A percentile compares a stretch with the other conserved stretches of the same genome.
Evolutionary conservation across 176 grass and related monocot species (phyloP).

Genomic region (Oryza meridionalis): DNA sequence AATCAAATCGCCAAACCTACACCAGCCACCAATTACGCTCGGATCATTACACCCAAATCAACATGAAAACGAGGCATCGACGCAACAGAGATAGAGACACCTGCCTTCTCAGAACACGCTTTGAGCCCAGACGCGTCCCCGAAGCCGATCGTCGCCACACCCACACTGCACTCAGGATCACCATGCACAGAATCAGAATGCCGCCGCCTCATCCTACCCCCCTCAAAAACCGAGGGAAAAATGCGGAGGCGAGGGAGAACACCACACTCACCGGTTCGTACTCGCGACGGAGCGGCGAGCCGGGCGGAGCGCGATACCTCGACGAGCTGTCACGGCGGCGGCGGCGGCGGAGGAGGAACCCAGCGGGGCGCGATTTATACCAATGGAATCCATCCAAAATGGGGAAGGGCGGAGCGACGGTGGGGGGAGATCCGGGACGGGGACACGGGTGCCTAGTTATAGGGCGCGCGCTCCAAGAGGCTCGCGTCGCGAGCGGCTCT

Average conservation of each 20-base stretch:
- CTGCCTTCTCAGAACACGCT: constrained; percentile 51
- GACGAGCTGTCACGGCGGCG: neutral
- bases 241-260: constrained; percentile 17
- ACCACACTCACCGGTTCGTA: constrained; percentile 29
- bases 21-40: constrained; percentile 26
- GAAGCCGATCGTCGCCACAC: constrained; percentile 41
- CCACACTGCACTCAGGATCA: constrained; percentile 47
- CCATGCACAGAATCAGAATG: neutral
- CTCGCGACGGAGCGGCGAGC: neutral
- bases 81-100: constrained; percentile 10
- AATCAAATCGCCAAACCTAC: constrained; percentile 49
- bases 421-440: neutral
- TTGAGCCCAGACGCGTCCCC: constrained; percentile 36
- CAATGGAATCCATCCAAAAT: constrained; percentile 52
- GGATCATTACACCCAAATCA: constrained; percentile 24
- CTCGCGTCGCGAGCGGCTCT: constrained; percentile 11
- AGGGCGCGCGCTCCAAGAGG: neutral
- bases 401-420: neutral
- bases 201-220: neutral
- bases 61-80: neutral
- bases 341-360: constrained; percentile 25
- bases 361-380: constrained; percentile 28
- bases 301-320: constrained; percentile 19
- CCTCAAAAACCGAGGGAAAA: constrained; percentile 29
- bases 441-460: constrained; percentile 8